A percentile compares a stretch with the other conserved stretches of the same genome.
These are phyloP conservation scores for Diplodia scrobiculata DNA, from an alignment of 2,329 filamentous ascomycete genomes.

Conservation along the genomic window DNA sequence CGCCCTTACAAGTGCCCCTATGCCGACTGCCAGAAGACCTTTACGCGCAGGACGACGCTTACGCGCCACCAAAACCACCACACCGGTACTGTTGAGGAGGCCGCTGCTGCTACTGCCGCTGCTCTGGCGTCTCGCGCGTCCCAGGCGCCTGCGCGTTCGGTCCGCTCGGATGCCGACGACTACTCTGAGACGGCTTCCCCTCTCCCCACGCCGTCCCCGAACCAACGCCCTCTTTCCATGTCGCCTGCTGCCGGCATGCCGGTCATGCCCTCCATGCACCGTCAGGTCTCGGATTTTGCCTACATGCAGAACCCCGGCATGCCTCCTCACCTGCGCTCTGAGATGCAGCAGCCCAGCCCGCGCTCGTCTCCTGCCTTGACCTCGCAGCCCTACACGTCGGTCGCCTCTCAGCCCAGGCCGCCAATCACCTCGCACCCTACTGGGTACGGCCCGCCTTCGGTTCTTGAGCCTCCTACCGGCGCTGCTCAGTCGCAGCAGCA, in stretches of 20 bases:
- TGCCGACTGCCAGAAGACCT: conserved; percentile 97
- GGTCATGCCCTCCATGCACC: conserved; percentile 67
- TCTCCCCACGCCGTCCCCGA: conserved; percentile 78
- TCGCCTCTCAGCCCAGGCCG: conserved; percentile 53
- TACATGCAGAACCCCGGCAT: conserved; percentile 80
- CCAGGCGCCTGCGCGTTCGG: conserved; percentile 51
- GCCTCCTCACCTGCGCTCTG: conserved; percentile 76
- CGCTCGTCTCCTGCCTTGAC: conserved; percentile 64
- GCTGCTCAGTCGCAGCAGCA: conserved; percentile 72
- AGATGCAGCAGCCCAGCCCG: conserved; percentile 71
- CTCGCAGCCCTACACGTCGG: conserved; percentile 65
- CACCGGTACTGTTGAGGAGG: conserved; percentile 91
- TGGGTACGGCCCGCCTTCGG: conserved; percentile 78
- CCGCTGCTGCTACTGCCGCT: conserved; percentile 82
- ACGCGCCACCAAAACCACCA: conserved; percentile 96
- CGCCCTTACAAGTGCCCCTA: conserved; percentile 97
- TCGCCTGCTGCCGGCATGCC: conserved; percentile 77
- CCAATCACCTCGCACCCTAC: conserved; percentile 82
- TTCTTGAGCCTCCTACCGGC: conserved; percentile 72
- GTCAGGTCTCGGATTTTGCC: conserved; percentile 67
- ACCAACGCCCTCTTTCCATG: conserved; percentile 75
- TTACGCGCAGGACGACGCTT: conserved; percentile 90
- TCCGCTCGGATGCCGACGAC: conserved; percentile 70
- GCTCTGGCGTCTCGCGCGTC: conserved; percentile 66
- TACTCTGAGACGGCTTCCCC: conserved; percentile 73